Evolutionary conservation across 139 green algal genomes (phyloP), one percentile per base, ranked within the genome.

Genomic region (Coelastrella sp.): DNA sequence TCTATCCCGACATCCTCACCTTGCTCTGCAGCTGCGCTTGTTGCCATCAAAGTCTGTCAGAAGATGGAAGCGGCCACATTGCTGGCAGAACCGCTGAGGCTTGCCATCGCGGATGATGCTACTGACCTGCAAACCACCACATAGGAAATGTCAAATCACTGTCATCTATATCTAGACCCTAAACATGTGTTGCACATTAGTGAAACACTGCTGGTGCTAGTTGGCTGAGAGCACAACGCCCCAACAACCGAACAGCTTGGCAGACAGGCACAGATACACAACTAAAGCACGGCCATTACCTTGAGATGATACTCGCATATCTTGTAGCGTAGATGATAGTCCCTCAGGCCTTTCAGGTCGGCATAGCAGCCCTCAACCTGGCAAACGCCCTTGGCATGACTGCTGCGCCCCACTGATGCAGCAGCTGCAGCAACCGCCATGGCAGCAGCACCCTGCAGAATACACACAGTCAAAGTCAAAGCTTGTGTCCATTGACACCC

Each of bases 11-110:
- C 32, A 1, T 47, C 8, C 77, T 60, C 56, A 92, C 86, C 91
- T 22, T 60, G 90, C 90, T 10, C 96, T 91, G 93, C 96, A 98
- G 88, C 93, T 97, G 82, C 97, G 94, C 92, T 98, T 97, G 83
- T 92, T 91, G 7, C 94, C 97, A 79, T 99, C 97, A 93, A 99
- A 99, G 68, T 98, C 97, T 2, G 73, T 68, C 80, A 99, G 90
- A 3, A 90, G 86, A 87, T 99, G 97, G 90, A 99, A 99, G 79
- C 96, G 93, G 10, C 97, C 96, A 80, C 97, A 98, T 94, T 98
- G 96, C 94, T 98, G 97, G 92, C 97, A 98, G 95, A 98, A 98
- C 81, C 97, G 95, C 92, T 98, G 94, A 64, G 89, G 87, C 73
- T 89, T 65, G 22, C 92, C 93, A 76, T 96, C 94, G 80, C 92